Percentiles rank a stretch among this genome's conserved stretches.
These are phyloP conservation scores for Lotus japonicus DNA, from an alignment of 306 rosid genomes.

Conservation along the genomic window DNA sequence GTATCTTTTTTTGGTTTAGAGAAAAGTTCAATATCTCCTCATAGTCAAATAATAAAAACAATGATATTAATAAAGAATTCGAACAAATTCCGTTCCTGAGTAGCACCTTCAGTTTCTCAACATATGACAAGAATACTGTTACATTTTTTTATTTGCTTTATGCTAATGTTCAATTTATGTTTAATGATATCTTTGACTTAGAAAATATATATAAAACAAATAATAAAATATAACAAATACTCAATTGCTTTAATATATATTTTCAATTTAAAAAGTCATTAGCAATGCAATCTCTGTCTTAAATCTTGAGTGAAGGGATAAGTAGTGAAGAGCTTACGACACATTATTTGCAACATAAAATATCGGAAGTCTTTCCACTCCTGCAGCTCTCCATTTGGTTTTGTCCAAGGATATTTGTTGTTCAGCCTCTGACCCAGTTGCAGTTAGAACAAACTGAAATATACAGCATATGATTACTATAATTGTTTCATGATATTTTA, in stretches of 20 bases:
- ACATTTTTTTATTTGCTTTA: too few species aligned
- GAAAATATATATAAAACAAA: too few species aligned
- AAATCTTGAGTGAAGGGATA: constrained; percentile 11
- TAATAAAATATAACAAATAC: too few species aligned
- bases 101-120: background rate
- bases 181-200: too few species aligned
- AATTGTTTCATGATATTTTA: background rate
- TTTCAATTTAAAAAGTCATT: background rate
- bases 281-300: background rate
- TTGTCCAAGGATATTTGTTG: constrained; percentile 56
- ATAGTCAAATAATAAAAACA: background rate
- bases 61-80: background rate
- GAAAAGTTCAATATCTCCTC: background rate
- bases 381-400: constrained; percentile 53
- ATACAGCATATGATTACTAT: background rate
- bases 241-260: too few species aligned
- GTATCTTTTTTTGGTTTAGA: too few species aligned
- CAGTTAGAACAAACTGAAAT: constrained; percentile 88
- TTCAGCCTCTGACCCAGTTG: constrained; percentile 71
- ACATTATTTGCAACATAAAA: constrained; percentile 63
- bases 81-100: background rate
- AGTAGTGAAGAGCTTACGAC: constrained; percentile 55
- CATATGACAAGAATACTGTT: too few species aligned
- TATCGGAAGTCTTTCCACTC: constrained; percentile 72
- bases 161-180: too few species aligned